These are phyloP conservation scores for Fusarium floridanum DNA, from an alignment of 2,329 filamentous ascomycete species.

Conservation along the genomic window DNA sequence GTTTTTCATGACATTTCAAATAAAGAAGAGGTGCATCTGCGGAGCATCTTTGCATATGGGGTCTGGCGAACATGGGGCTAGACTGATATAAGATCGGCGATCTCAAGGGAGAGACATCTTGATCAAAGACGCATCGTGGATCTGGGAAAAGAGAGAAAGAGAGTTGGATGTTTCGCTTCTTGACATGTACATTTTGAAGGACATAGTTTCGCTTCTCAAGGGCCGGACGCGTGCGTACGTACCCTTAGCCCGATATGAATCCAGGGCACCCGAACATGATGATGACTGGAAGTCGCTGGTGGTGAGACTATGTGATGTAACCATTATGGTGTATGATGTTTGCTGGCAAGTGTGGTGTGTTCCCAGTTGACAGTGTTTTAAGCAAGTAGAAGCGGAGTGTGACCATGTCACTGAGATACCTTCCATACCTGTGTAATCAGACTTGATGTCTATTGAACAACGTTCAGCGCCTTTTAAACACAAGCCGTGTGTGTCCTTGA, in stretches of 20 bases:
- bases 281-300: not conserved
- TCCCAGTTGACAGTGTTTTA: not conserved
- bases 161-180: slow-evolving; percentile 47
- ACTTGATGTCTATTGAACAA: not conserved
- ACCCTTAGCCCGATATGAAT: slow-evolving; percentile 34
- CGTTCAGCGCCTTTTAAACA: not conserved
- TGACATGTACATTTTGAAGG: slow-evolving; percentile 47
- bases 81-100: slow-evolving; percentile 32
- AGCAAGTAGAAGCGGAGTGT: not conserved
- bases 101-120: slow-evolving; percentile 28
- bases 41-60: slow-evolving; percentile 26
- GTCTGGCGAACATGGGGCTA: slow-evolving; percentile 11
- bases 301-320: not conserved
- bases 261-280: slow-evolving; percentile 25
- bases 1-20: slow-evolving; percentile 23
- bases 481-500: not conserved
- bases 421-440: not conserved
- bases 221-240: slow-evolving; percentile 22
- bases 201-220: slow-evolving; percentile 42
- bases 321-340: not conserved
- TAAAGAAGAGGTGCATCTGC: slow-evolving; percentile 19
- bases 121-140: slow-evolving; percentile 21
- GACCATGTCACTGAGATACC: not conserved
- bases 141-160: slow-evolving; percentile 11
- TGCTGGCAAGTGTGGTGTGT: not conserved